phyloP scores from a whole-genome alignment of 768 basidiomycete genomes.

The Tubosaeta sp. region DNA sequence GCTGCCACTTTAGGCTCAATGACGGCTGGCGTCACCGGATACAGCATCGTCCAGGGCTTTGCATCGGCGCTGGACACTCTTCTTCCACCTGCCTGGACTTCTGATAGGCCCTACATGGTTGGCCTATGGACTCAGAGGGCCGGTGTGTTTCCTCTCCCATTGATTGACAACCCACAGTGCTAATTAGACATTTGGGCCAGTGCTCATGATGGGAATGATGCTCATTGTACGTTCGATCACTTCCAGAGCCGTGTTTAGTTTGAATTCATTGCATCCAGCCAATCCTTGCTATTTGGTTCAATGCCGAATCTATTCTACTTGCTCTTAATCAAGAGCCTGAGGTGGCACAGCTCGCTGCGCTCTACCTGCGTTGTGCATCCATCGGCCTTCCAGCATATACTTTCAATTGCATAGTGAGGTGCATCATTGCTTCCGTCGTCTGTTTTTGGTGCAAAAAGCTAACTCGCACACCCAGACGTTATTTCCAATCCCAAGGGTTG shows the following conservation, averaged over 20 bases:
- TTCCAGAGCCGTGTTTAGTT: not conserved
- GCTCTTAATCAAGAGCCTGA: constrained; percentile 76
- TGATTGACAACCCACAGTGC: not conserved
- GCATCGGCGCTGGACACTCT: constrained; percentile 87
- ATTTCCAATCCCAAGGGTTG: constrained; percentile 79
- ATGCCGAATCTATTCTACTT: constrained; percentile 74
- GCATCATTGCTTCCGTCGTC: not conserved
- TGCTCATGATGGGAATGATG: constrained; percentile 53
- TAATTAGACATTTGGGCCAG: constrained; percentile 32
- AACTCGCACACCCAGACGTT: constrained; percentile 30
- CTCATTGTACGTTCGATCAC: constrained; percentile 50
- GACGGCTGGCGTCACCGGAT: constrained; percentile 55
- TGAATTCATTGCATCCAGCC: constrained; percentile 29
- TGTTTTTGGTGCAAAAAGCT: not conserved
- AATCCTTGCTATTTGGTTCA: constrained; percentile 74
- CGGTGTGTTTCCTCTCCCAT: constrained; percentile 43
- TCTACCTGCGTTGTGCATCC: constrained; percentile 74
- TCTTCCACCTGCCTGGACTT: constrained; percentile 94
- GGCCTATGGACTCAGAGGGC: constrained; percentile 91
- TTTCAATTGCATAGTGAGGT: constrained; percentile 54
- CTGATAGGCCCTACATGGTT: constrained; percentile 74
- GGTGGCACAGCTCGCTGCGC: constrained; percentile 69
- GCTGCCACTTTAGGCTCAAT: constrained; percentile 73
- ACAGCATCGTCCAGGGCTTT: constrained; percentile 77
- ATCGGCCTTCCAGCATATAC: constrained; percentile 77